Evolutionary conservation across 495 filamentous ascomycete species (phyloP).

Genomic region (Margaritispora aquatica): DNA sequence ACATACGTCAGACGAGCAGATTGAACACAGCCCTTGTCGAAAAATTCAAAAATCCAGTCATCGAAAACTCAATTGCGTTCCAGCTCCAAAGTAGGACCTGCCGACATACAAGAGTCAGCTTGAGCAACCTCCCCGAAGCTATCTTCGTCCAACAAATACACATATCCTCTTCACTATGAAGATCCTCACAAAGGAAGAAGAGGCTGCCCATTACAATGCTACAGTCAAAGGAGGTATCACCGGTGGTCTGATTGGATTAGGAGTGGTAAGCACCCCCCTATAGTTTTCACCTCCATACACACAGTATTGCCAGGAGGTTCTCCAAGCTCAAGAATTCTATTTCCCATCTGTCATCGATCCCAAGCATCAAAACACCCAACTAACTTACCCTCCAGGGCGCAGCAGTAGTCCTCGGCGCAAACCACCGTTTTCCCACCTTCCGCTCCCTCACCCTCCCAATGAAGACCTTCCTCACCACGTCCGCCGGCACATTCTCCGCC

Average conservation of each 20-base stretch:
- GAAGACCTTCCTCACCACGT: conserved; percentile 84
- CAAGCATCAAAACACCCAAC: background rate
- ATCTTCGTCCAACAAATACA: background rate
- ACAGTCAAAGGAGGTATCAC: conserved; percentile 73
- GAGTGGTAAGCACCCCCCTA: conserved; percentile 31
- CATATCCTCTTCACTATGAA: conserved; percentile 63
- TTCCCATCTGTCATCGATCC: background rate
- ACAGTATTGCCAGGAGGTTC: background rate
- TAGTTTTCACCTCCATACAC: background rate
- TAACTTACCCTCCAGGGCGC: conserved; percentile 31
- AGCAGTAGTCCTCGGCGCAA: conserved; percentile 55
- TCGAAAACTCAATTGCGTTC: background rate
- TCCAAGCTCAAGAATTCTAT: background rate
- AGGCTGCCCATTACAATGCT: conserved; percentile 52
- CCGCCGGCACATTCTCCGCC: conserved; percentile 71
- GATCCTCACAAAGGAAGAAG: conserved; percentile 90
- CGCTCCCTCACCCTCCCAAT: conserved; percentile 76
- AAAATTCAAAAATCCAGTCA: background rate
- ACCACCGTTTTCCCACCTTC: conserved; percentile 63
- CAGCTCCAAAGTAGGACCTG: background rate
- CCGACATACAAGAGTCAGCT: background rate
- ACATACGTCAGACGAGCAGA: no score
- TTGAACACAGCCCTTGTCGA: no score
- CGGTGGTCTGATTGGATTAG: conserved; percentile 62
- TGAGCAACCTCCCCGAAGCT: background rate